Percentiles rank a stretch among this genome's conserved stretches.
Conservation (phyloP, 768 basidiomycete genomes). For the Cytidiella melzeri region DNA sequence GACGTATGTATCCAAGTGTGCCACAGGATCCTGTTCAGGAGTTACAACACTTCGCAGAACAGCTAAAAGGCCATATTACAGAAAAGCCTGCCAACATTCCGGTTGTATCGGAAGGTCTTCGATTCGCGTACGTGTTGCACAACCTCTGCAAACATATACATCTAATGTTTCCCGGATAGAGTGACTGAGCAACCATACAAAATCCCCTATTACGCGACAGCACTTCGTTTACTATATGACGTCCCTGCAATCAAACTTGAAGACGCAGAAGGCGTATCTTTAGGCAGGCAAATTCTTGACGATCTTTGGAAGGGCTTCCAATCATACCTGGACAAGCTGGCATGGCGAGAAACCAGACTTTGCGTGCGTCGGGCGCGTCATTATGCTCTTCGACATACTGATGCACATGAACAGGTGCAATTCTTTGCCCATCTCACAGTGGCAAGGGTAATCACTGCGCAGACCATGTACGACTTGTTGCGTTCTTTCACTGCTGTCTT, state of each 20-base stretch:
- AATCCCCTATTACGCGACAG: slow-evolving; percentile 80
- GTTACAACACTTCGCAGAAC: slow-evolving; percentile 56
- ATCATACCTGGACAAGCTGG: slow-evolving; percentile 77
- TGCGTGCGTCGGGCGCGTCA: slow-evolving; percentile 47
- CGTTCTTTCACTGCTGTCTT: slow-evolving; percentile 82
- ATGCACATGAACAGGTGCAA: slow-evolving; percentile 55
- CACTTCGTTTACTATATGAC: slow-evolving; percentile 65
- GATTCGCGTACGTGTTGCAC: slow-evolving; percentile 48
- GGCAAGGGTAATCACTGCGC: slow-evolving; percentile 64
- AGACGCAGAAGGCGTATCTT: slow-evolving; percentile 32
- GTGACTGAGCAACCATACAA: slow-evolving; percentile 93
- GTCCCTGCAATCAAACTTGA: slow-evolving; percentile 33
- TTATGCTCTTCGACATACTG: slow-evolving; percentile 1
- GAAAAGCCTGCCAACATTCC: slow-evolving; percentile 48
- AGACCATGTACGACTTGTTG: slow-evolving; percentile 76
- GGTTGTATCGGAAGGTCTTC: slow-evolving; percentile 66
- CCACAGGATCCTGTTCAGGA: slow-evolving; percentile 66
- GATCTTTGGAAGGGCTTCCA: slow-evolving; percentile 93
- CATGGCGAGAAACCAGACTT: slow-evolving; percentile 87
- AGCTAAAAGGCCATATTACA: slow-evolving; percentile 38
- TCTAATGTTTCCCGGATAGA: slow-evolving; percentile 33
- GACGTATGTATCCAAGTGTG: background rate
- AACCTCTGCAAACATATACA: background rate
- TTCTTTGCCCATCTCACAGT: slow-evolving; percentile 88
- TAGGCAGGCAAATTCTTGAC: slow-evolving; percentile 72